Evolutionary conservation across 495 filamentous ascomycete species (phyloP), one percentile per base, ranked within the genome.

Genomic region (Xylaria cubensis): DNA sequence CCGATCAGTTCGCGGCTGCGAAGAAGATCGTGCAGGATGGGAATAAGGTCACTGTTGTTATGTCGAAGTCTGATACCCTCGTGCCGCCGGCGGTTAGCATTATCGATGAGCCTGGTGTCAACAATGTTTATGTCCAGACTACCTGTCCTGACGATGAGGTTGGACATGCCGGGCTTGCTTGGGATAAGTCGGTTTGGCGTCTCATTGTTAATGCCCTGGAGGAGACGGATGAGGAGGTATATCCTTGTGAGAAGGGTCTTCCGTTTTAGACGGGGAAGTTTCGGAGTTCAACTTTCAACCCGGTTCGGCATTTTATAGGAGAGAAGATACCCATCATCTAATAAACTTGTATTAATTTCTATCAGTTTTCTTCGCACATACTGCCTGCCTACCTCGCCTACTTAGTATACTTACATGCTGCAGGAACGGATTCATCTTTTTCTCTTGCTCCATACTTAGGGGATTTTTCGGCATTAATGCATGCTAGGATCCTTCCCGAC

Each of bases 121-220:
- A 62, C 0, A 88, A 88, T 69, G 75, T 82, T 0, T 81, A 79
- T 70, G 78, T 89, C 26, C 86, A 89, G 79, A 78, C 83, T 65
- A 80, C 75, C 13, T 88, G 86, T 42, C 80, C 80, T 0, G 62
- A 83, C 3, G 87, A 88, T 56, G 74, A 75, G 0, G 86, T 88
- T 6, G 87, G 86, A 3, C 87, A 89, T 70, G 84, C 86, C 53
- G 86, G 85, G 4, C 82, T 87, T 69, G 84, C 83, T 32, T 88
- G 84, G 79, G 87, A 89, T 74, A 75, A 81, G 73, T 85, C 86
- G 75, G 84, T 89, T 2, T 88, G 86, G 86, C 82, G 87, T 42
- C 71, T 88, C 76, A 82, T 89, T 24, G 77, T 84, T 64, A 88
- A 88, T 71, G 87, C 84, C 48, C 69, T 89, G 53, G 82, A 85